Conservation (phyloP, 129 eudicot genomes). For the Tagetes erecta region DNA sequence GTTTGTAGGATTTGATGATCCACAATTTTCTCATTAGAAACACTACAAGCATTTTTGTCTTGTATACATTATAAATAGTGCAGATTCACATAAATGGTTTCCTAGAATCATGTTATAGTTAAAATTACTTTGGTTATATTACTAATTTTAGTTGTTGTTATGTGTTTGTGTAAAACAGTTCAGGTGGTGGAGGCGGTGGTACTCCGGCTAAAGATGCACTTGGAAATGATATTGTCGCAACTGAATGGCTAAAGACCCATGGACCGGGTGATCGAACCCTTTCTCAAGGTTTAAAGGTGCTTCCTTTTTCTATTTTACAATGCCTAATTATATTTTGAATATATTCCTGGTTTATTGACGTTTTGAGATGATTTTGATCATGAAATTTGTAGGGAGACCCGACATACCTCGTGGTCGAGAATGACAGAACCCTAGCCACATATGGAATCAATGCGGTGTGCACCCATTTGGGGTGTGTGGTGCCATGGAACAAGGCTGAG, state of each 20-base stretch:
- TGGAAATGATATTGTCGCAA: conserved; percentile 79
- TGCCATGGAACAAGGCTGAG: conserved; percentile 95
- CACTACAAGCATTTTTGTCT: background rate
- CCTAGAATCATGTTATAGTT: background rate
- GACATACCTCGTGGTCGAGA: conserved; percentile 94
- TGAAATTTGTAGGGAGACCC: conserved; percentile 84
- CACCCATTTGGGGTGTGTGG: conserved; percentile 98
- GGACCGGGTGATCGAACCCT: conserved; percentile 95
- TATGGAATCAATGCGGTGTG: conserved; percentile 96
- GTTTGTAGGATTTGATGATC: background rate
- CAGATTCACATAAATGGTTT: background rate
- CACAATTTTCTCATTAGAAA: background rate
- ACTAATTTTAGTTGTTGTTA: background rate
- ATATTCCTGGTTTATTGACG: too few relatives aligned
- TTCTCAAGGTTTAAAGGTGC: conserved; percentile 90
- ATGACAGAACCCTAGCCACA: conserved; percentile 78
- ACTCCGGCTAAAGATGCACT: conserved; percentile 82
- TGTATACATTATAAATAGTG: background rate
- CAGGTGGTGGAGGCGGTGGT: conserved; percentile 63
- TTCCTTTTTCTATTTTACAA: too few relatives aligned
- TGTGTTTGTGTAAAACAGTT: conserved; percentile 36
- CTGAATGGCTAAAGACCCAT: conserved; percentile 80
- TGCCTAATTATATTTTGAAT: too few relatives aligned
- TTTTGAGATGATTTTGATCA: background rate
- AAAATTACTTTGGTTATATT: background rate